phyloP scores from a whole-genome alignment of 2,329 filamentous ascomycete species.

The Knufia fluminis region DNA sequence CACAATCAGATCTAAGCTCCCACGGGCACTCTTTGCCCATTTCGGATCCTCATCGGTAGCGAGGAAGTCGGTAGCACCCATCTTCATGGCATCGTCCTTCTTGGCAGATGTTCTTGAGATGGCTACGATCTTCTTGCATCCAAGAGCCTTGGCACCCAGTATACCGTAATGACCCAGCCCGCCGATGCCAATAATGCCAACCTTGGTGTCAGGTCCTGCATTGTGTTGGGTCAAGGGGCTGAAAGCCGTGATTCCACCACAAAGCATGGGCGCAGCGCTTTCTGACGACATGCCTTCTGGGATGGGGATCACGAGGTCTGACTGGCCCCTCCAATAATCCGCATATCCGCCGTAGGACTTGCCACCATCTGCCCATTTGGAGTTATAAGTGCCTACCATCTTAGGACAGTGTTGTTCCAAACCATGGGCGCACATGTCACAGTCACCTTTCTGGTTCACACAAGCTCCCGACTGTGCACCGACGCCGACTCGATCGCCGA shows the following conservation, averaged over 20 bases:
- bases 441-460: conserved; percentile 36
- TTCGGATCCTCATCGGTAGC: conserved; percentile 48
- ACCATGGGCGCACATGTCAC: conserved; percentile 43
- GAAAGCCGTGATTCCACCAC: conserved; percentile 65
- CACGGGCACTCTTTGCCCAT: conserved; percentile 43
- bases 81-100: conserved; percentile 41
- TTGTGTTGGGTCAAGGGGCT: conserved; percentile 58
- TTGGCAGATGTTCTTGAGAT: conserved; percentile 48
- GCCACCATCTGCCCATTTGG: conserved; percentile 48
- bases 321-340: conserved; percentile 44
- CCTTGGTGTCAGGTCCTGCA: conserved; percentile 59
- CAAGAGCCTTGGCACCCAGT: conserved; percentile 60
- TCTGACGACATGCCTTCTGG: conserved; percentile 41
- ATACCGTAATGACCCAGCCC: conserved; percentile 68
- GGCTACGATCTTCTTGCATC: conserved; percentile 53
- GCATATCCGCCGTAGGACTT: conserved; percentile 57
- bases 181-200: conserved; percentile 64
- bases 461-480: conserved; percentile 53
- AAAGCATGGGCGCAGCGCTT: conserved; percentile 60
- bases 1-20: conserved; percentile 47
- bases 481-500: conserved; percentile 56
- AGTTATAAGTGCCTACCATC: conserved; percentile 49
- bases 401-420: conserved; percentile 36
- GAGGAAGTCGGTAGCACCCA: conserved; percentile 50
- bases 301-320: conserved; percentile 32